These are phyloP conservation scores for Rhynchospora pubera DNA, from an alignment of 176 grass and related monocot species.

Conservation along the genomic window DNA sequence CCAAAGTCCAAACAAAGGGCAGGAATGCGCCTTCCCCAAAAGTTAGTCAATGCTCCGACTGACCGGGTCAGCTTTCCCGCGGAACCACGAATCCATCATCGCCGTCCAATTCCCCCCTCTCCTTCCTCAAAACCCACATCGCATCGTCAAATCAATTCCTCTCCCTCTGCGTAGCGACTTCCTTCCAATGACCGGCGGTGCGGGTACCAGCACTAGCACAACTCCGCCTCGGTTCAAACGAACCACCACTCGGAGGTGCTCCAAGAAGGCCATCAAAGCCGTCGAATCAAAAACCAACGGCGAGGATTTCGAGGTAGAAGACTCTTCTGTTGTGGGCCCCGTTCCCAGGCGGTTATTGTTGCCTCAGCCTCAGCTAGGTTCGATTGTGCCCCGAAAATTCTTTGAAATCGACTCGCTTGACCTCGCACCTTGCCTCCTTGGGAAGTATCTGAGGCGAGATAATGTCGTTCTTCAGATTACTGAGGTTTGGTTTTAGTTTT, in stretches of 20 bases:
- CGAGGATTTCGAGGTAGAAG: background rate
- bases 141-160: background rate
- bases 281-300: background rate
- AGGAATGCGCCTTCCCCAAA: background rate
- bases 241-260: conserved; percentile 35
- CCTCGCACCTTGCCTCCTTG: conserved; percentile 75
- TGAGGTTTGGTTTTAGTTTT: conserved; percentile 37
- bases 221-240: conserved; percentile 46
- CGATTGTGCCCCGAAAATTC: conserved; percentile 50
- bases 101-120: conserved; percentile 14
- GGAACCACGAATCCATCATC: conserved; percentile 14
- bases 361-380: background rate
- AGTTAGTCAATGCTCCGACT: background rate
- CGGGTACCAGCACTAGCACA: background rate
- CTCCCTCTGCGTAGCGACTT: background rate
- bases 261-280: conserved; percentile 5
- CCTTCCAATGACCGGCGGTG: conserved; percentile 27
- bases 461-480: conserved; percentile 83
- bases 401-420: conserved; percentile 77
- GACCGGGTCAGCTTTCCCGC: conserved; percentile 18
- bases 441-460: conserved; percentile 79
- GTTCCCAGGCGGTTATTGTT: background rate
- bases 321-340: background rate
- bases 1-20: no score
- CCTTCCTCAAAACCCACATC: background rate